A percentile compares a stretch with the other conserved stretches of the same genome.
Evolutionary conservation across 441 rosid genomes (phyloP).

Genomic region (Erodium texanum): DNA sequence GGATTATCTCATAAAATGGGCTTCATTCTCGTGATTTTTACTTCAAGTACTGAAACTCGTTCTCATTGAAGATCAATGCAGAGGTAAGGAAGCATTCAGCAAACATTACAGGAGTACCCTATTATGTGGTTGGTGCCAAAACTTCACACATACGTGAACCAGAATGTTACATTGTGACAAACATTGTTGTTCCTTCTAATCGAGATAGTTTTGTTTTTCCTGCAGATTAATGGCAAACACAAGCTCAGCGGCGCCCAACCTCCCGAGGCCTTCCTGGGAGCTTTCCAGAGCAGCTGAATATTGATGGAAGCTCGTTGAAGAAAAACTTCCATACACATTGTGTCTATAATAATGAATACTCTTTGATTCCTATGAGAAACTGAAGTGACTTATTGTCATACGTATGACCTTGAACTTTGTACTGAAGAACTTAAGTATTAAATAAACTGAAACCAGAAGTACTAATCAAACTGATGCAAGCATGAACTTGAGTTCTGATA

Average conservation of each 20-base stretch:
- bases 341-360: neutral
- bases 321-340: neutral
- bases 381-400: neutral
- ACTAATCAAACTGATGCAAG: too few species aligned
- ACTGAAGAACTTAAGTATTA: too few species aligned
- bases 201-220: constrained; percentile 11
- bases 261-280: constrained; percentile 56
- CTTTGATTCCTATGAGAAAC: neutral
- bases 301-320: constrained; percentile 9
- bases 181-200: neutral
- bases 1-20: neutral
- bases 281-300: constrained; percentile 45
- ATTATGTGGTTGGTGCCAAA: constrained; percentile 46
- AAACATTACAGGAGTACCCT: constrained; percentile 61
- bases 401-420: too few species aligned
- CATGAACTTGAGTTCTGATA: too few species aligned
- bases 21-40: too few species aligned
- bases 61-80: constrained; percentile 44
- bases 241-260: constrained; percentile 73
- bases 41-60: constrained; percentile 1
- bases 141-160: neutral
- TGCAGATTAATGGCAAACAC: constrained; percentile 69
- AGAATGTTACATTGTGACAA: neutral
- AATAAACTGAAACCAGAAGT: too few species aligned
- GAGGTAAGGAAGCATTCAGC: constrained; percentile 56